Evolutionary conservation across 129 eudicot genomes (phyloP).

Genomic region (Lonicera japonica): DNA sequence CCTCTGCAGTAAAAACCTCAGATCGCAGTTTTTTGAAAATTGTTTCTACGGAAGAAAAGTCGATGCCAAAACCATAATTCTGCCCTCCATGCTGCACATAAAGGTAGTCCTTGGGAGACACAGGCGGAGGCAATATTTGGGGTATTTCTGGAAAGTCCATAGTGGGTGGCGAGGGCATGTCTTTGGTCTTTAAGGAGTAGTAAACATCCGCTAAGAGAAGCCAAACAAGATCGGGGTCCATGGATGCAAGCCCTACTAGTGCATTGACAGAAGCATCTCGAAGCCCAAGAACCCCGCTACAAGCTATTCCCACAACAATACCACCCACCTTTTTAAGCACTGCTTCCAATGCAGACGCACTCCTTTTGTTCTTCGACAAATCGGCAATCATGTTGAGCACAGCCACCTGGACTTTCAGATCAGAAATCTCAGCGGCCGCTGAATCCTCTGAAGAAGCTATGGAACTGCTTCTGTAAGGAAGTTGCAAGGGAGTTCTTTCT

Average conservation of each 20-base stretch:
- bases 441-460: conserved; percentile 28
- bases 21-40: conserved; percentile 44
- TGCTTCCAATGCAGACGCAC: conserved; percentile 62
- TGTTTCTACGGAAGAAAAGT: conserved; percentile 57
- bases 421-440: conserved; percentile 61
- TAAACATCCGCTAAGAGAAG: conserved; percentile 78
- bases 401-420: conserved; percentile 72
- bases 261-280: conserved; percentile 64
- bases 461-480: conserved; percentile 59
- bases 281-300: conserved; percentile 73
- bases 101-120: conserved; percentile 51
- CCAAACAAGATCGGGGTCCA: conserved; percentile 87
- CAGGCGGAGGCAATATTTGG: conserved; percentile 50
- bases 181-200: conserved; percentile 41
- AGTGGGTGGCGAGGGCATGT: conserved; percentile 28
- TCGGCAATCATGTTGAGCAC: conserved; percentile 79
- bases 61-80: conserved; percentile 80
- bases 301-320: conserved; percentile 67
- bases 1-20: conserved; percentile 18
- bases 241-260: conserved; percentile 50
- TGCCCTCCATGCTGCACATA: conserved; percentile 75
- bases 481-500: conserved; percentile 42
- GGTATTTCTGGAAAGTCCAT: conserved; percentile 39
- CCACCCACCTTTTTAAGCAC: conserved; percentile 84
- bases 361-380: conserved; percentile 53